Conservation (phyloP, 2,329 filamentous ascomycete genomes). For the Fusarium longipes region DNA sequence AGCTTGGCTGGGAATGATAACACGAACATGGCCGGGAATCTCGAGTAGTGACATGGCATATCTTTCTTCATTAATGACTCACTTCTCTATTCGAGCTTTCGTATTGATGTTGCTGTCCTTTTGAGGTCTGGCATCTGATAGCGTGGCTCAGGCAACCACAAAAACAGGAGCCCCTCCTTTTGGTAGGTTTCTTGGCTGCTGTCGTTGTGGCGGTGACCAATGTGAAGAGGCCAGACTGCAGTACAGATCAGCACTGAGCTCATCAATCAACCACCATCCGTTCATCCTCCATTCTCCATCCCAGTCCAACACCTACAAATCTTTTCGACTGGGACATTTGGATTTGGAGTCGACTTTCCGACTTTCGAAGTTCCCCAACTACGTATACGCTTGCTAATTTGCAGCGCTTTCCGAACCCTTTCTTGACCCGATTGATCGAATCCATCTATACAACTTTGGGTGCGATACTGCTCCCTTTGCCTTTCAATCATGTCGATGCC, state of each 20-base stretch:
- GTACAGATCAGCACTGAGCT: slow-evolving; percentile 43
- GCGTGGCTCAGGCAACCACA: slow-evolving; percentile 35
- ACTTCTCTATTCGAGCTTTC: background rate
- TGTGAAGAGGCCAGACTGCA: slow-evolving; percentile 47
- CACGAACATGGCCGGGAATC: background rate
- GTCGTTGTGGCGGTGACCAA: slow-evolving; percentile 45
- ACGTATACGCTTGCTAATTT: slow-evolving; percentile 14
- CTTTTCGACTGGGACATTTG: slow-evolving; percentile 41
- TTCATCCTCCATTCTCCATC: slow-evolving; percentile 30
- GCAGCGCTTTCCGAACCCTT: slow-evolving; percentile 22
- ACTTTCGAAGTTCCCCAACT: slow-evolving; percentile 4
- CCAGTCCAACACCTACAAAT: slow-evolving; percentile 35
- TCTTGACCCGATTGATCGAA: slow-evolving; percentile 30
- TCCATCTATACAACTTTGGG: slow-evolving; percentile 33
- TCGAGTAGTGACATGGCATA: background rate
- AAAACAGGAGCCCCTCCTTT: slow-evolving; percentile 42
- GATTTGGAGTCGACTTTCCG: slow-evolving; percentile 30
- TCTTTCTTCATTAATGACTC: slow-evolving; percentile 1
- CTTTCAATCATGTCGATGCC: slow-evolving; percentile 66
- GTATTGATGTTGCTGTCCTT: slow-evolving; percentile 23
- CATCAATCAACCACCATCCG: slow-evolving; percentile 38
- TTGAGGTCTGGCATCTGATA: slow-evolving; percentile 37
- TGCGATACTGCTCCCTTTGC: slow-evolving; percentile 45
- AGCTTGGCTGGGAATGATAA: slow-evolving; percentile 1
- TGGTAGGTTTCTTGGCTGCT: slow-evolving; percentile 37